Evolutionary conservation across 2,329 filamentous ascomycete genomes (phyloP), one percentile per base, ranked within the genome.

Genomic region (Venturia aucupariae): DNA sequence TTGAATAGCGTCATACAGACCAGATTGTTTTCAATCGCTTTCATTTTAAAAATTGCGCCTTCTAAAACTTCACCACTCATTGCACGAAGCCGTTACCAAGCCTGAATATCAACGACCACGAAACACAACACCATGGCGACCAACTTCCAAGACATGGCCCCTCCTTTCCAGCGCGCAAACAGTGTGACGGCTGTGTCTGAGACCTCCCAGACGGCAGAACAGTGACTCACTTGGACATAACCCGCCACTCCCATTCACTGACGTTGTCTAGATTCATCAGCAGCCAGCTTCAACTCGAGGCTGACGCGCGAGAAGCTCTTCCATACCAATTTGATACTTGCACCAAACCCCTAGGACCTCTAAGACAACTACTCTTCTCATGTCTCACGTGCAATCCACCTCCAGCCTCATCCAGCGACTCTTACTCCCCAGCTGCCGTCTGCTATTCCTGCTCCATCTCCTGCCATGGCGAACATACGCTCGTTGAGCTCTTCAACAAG

Each of bases 361-460:
- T 99, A 19, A 88, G 92, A 63, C 94, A 99, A 75, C 89, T 83
- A 57, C 84, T 97, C 24, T 99, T 96, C 71, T 90, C 94, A 54
- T 99, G 94, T 70, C 77, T 97, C 57, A 97, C 93, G 13, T 99
- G 94, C 80, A 95, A 92, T 67, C 92, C 94, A 10, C 85, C 90
- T 10, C 89, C 92, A 0, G 71, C 80, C 2, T 82, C 84, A 55
- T 72, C 82, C 1, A 79, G 83, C 54, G 86, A 87, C 61, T 79
- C 86, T 0, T 90, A 88, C 74, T 84, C 80, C 8, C 81, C 88
- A 7, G 94, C 93, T 3, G 94, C 90, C 32, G 85, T 99, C 65
- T 99, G 94, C 80, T 99, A 99, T 72, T 90, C 92, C 27, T 99
- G 94, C 78, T 97, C 93, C 7, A 91, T 99, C 66, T 90, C 93